Percentiles rank a stretch among this genome's conserved stretches.
Conservation (phyloP, 179 eudicot genomes). For the Amaranthus tricolor region DNA sequence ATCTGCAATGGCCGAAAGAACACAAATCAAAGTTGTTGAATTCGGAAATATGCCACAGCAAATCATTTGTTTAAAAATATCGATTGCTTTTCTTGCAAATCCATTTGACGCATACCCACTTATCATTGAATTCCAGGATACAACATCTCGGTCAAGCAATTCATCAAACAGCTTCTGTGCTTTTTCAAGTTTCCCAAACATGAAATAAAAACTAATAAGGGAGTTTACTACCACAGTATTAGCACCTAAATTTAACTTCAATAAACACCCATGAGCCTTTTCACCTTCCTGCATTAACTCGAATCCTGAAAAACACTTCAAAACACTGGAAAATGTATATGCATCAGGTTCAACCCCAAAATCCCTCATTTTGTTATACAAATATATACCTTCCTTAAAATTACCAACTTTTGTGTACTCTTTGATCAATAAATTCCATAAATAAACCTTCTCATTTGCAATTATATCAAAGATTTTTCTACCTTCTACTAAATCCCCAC, state of each 20-base stretch:
- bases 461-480: slow-evolving; percentile 34
- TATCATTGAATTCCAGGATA: slow-evolving; percentile 69
- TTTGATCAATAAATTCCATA: slow-evolving; percentile 41
- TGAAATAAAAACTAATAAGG: slow-evolving; percentile 52
- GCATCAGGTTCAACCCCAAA: slow-evolving; percentile 30
- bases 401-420: slow-evolving; percentile 34
- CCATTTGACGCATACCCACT: slow-evolving; percentile 56
- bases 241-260: slow-evolving; percentile 42
- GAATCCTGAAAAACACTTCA: slow-evolving; percentile 52
- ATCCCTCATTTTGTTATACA: slow-evolving; percentile 28
- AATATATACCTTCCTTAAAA: slow-evolving; percentile 30
- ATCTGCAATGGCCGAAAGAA: slow-evolving; percentile 57
- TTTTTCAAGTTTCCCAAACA: slow-evolving; percentile 46
- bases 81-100: slow-evolving; percentile 51
- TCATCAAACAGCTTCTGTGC: slow-evolving; percentile 38
- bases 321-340: slow-evolving; percentile 47
- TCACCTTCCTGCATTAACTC: slow-evolving; percentile 37
- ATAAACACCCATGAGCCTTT: slow-evolving; percentile 45
- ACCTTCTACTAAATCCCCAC: slow-evolving; percentile 36
- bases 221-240: slow-evolving; percentile 56
- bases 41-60: slow-evolving; percentile 36
- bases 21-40: slow-evolving; percentile 59
- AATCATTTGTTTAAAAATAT: slow-evolving; percentile 49
- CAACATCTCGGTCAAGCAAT: slow-evolving; percentile 33
- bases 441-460: slow-evolving; percentile 35